Conservation (phyloP, 2,329 filamentous ascomycete genomes). For the Massarina eburnea region DNA sequence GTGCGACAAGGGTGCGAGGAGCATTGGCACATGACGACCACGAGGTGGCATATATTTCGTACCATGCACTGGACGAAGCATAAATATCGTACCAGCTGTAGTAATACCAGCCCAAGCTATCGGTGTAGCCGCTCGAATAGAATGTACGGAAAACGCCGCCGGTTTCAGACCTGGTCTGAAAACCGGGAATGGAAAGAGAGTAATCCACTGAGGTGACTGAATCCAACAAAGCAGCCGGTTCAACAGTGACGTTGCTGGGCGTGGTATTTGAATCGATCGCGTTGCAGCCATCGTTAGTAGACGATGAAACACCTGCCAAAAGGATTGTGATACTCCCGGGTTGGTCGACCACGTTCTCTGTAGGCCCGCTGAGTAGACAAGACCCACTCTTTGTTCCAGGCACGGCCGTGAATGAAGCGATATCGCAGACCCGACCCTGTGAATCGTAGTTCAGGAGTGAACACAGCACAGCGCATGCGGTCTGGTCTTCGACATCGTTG, state of each 20-base stretch:
- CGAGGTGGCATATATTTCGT: slow-evolving; percentile 23
- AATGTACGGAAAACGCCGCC: slow-evolving; percentile 26
- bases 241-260: slow-evolving; percentile 11
- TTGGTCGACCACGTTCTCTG: slow-evolving; percentile 10
- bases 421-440: slow-evolving; percentile 23
- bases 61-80: slow-evolving; percentile 32
- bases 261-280: slow-evolving; percentile 5
- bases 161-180: slow-evolving; percentile 17
- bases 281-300: slow-evolving; percentile 23
- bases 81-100: slow-evolving; percentile 26
- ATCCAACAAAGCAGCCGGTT: slow-evolving; percentile 23
- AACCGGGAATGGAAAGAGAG: slow-evolving; percentile 25
- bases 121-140: slow-evolving; percentile 24
- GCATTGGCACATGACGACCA: slow-evolving; percentile 17
- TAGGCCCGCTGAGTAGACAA: slow-evolving; percentile 21
- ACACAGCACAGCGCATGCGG: slow-evolving; percentile 31
- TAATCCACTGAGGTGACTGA: slow-evolving; percentile 22
- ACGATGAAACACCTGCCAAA: slow-evolving; percentile 22
- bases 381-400: slow-evolving; percentile 19
- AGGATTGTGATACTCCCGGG: slow-evolving; percentile 23
- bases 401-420: slow-evolving; percentile 23
- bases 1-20: slow-evolving; percentile 7
- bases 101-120: slow-evolving; percentile 19
- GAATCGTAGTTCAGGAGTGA: slow-evolving; percentile 27
- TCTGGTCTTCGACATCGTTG: slow-evolving; percentile 20